Evolutionary conservation across 1,284 basidiomycete species (phyloP).

Genomic region (Vanrija sp.): DNA sequence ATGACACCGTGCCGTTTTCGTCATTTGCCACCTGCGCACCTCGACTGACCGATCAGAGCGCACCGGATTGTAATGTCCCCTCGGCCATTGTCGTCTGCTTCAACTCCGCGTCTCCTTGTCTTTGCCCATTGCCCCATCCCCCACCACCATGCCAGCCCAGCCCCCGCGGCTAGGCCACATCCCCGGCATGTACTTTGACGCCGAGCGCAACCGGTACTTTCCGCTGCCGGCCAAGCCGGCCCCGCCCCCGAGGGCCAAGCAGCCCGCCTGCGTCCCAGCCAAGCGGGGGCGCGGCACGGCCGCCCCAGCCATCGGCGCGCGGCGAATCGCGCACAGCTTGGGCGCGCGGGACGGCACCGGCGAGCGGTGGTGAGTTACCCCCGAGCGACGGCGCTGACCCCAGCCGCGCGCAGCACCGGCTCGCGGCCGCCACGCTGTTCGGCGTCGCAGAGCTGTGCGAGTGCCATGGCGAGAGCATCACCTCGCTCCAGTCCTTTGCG

Average conservation of each 20-base stretch:
- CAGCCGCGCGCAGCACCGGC: background rate
- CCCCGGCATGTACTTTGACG: conserved; percentile 40
- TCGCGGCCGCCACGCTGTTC: background rate
- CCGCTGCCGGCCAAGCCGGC: conserved; percentile 10
- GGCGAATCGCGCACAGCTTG: too few species aligned
- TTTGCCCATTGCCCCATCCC: too few species aligned
- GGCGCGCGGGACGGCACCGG: background rate
- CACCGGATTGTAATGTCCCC: conserved; percentile 1
- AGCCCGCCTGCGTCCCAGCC: background rate
- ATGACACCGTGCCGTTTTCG: background rate
- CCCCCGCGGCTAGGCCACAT: conserved; percentile 33
- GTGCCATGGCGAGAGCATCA: conserved; percentile 32
- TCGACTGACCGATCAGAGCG: too few species aligned
- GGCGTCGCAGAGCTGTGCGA: conserved; percentile 12
- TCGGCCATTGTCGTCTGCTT: background rate
- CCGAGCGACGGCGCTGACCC: background rate
- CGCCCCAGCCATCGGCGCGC: background rate
- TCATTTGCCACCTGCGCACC: background rate
- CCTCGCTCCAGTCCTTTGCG: conserved; percentile 12
- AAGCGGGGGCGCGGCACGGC: background rate
- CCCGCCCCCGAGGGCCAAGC: background rate
- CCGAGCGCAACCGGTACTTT: conserved; percentile 37
- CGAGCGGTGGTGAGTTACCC: background rate
- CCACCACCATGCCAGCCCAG: conserved; percentile 1
- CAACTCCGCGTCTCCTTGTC: too few species aligned